phyloP scores from a whole-genome alignment of 1,284 basidiomycete species.

The Apiotrichum sp. region DNA sequence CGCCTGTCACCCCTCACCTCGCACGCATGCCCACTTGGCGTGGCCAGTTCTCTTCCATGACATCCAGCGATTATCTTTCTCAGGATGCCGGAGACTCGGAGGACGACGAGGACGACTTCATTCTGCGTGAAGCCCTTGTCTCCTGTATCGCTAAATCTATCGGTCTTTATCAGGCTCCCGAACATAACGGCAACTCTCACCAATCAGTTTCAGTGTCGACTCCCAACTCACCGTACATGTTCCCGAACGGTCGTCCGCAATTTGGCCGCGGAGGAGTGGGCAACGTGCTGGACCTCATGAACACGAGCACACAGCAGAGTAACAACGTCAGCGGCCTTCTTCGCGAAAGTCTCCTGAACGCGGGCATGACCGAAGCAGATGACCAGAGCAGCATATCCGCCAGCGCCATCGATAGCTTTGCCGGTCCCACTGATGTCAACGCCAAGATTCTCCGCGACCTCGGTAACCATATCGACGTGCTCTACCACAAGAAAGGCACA shows the following conservation, averaged over 20 bases:
- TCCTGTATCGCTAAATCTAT: constrained; percentile 96
- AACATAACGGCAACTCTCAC: constrained; percentile 20
- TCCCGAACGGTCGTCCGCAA: constrained; percentile 43
- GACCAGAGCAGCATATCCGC: constrained; percentile 51
- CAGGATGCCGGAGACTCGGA: not conserved
- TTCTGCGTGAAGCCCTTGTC: constrained; percentile 91
- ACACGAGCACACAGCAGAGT: constrained; percentile 33
- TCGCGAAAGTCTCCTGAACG: constrained; percentile 51
- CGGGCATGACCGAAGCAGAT: constrained; percentile 83
- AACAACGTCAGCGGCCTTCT: constrained; percentile 57
- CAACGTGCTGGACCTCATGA: constrained; percentile 66
- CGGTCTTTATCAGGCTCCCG: constrained; percentile 77
- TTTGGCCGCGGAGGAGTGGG: constrained; percentile 57
- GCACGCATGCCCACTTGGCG: constrained; percentile 37
- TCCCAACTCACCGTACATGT: constrained; percentile 43
- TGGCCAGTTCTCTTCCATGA: not conserved
- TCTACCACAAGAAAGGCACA: constrained; percentile 84
- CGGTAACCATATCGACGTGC: constrained; percentile 92
- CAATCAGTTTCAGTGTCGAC: constrained; percentile 24
- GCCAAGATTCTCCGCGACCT: constrained; percentile 55
- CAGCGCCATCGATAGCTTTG: constrained; percentile 51
- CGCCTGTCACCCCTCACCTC: constrained; percentile 40
- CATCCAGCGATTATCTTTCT: not conserved
- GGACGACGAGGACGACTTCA: constrained; percentile 49
- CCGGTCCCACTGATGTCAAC: constrained; percentile 18